phyloP scores from a whole-genome alignment of 176 grass and related monocot species.

The Juncus effusus region DNA sequence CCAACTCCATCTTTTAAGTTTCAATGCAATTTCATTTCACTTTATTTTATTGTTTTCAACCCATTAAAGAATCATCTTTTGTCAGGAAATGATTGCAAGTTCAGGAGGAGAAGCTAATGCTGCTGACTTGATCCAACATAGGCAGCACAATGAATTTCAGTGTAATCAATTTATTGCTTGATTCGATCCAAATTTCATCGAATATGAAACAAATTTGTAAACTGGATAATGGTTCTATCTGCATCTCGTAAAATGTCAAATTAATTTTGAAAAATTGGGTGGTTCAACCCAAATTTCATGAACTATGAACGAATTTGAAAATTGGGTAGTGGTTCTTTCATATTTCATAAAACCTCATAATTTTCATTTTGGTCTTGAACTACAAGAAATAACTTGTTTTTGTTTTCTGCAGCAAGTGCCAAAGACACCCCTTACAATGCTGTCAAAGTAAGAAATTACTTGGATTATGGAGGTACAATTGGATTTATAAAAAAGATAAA shows the following conservation, averaged over 20 bases:
- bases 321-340: too few species aligned
- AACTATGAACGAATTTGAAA: too few species aligned
- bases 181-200: too few species aligned
- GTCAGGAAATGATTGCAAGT: constrained; percentile 51
- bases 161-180: constrained; percentile 43
- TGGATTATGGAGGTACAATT: background rate
- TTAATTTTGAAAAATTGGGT: too few species aligned
- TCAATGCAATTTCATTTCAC: background rate
- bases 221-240: too few species aligned
- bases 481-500: too few species aligned
- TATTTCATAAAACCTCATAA: too few species aligned
- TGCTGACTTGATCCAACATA: constrained; percentile 82
- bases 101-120: constrained; percentile 53
- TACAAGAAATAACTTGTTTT: background rate
- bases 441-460: constrained; percentile 51
- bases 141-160: constrained; percentile 91
- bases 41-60: too few species aligned
- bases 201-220: too few species aligned
- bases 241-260: too few species aligned
- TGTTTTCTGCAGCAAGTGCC: constrained; percentile 52
- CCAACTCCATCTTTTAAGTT: background rate
- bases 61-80: background rate
- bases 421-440: constrained; percentile 51
- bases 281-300: too few species aligned
- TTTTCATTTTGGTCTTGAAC: background rate